Base-by-base conservation (phyloP, 306 rosid genomes). In the Fragaria vesca region DNA sequence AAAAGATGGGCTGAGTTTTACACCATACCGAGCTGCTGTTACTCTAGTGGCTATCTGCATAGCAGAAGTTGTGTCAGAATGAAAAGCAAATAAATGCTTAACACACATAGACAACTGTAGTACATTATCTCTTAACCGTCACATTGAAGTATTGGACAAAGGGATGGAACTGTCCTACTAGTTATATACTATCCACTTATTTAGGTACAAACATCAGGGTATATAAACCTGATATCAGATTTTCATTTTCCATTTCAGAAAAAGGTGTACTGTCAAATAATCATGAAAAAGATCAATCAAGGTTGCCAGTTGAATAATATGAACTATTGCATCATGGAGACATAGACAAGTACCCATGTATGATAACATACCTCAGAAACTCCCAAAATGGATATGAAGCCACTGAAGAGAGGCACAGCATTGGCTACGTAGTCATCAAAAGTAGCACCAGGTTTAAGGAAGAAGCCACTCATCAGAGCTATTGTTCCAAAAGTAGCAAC, bases 1-100 rank as follows among this genome's bases (percentile, higher is more conserved):
- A 79, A 94, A 94, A 34, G 97, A 94, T 63, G 98, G 98, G 79
- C 97, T 94, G 45, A 94, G 94, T 83, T 92, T 92, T 60, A 94
- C 96, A 76, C 96, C 93, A 62, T 85, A 88, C 3, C 85, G 89
- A 66, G 94, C 96, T n/a, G 96, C 97, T 1, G 94, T 90, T 52
- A 94, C 83, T 86, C 98, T 90, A 5, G 98, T 92, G 77, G 97
- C 85, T 83, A 92, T 79, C 98, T 94, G 86, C 85, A 83, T 67
- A 73, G 71, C 9, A 54, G n/a, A 74, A 77, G 51, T 51, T 18
- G 9, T 7, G 5, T 69, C 16, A 61, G 72, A 69, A 75, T 32
- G 43, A 58, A 68, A 34, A 13, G 18, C 5, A 69, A 10, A 68
- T 58, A 61, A 40, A 24, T 6, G 46, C 8, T 10, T 12, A 10